Percentiles rank a stretch among this genome's conserved stretches.
Conservation (phyloP, 78 protist species). For the Dictyostelium brefeldianum region DNA sequence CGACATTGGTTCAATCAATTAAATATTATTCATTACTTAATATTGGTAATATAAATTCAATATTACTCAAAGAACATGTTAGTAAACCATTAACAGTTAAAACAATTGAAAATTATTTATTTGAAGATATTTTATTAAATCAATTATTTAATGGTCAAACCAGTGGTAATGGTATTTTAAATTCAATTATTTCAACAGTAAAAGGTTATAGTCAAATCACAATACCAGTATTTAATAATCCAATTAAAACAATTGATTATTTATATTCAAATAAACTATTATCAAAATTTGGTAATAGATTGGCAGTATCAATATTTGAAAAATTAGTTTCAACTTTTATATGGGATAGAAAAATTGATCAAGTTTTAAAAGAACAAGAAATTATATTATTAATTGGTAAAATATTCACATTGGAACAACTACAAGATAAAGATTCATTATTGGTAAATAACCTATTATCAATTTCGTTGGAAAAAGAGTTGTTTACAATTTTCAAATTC, state of each 20-base stretch:
- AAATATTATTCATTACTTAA: background rate
- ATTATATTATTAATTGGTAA: background rate
- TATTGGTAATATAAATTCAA: background rate
- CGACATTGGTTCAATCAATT: background rate
- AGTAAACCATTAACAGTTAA: background rate
- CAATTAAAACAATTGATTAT: background rate
- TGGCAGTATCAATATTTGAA: background rate
- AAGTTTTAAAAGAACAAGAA: background rate
- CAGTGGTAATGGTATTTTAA: background rate
- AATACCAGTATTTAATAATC: background rate
- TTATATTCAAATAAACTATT: slow-evolving; percentile 3
- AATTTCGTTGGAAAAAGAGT: too few species aligned
- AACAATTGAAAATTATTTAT: background rate
- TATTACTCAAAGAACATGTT: background rate
- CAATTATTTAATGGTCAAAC: background rate
- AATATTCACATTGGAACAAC: too few species aligned
- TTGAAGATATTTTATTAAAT: background rate
- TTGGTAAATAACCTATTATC: too few species aligned
- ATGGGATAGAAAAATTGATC: background rate
- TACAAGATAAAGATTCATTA: too few species aligned
- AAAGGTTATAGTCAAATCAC: background rate
- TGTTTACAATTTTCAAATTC: too few species aligned
- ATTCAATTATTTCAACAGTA: background rate
- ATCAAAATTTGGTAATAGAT: background rate
- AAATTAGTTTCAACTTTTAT: background rate